Evolutionary conservation across 2,329 filamentous ascomycete genomes (phyloP), one percentile per base, ranked within the genome.

Genomic region (Phaeophleospora eucalypticola): DNA sequence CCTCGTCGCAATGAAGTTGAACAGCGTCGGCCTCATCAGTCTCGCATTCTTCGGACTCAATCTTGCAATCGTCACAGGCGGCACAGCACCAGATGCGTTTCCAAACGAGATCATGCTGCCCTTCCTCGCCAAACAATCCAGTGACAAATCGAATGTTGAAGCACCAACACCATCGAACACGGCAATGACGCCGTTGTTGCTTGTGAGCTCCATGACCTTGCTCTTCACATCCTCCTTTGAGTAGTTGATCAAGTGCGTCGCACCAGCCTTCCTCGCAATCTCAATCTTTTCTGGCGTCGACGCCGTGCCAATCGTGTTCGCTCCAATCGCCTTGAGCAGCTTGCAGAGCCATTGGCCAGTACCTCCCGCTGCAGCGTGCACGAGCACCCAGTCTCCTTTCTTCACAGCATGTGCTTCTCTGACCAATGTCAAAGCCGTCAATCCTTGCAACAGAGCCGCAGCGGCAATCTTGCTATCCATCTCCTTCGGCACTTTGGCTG

Each of bases 101-200:
- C 89, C 89, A 69, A 90, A 94, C 40, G 81, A 84, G 19, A 89
- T 77, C 59, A 95, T 69, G 1, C 76, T 84, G 4, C 89, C 90
- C 72, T 94, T 94, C 53, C 83, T 68, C 57, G 83, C 86, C 44
- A 91, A 76, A 58, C 82, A 79, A 54, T 89, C 81, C 54, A 95
- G 65, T 60, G 84, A 85, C 16, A 80, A 75, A 57, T 95, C 87
- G 70, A 93, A 95, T 0, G 90, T 95, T 40, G 78, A 77, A 71
- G 88, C 88, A 10, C 89, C 90, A 2, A 95, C 87, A 4, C 87
- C 86, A 64, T 95, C 89, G 64, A 89, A 94, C 20, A 95, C 84
- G 8, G 84, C 88, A 53, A 81, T 79, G 2, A 85, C 83, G 6
- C 90, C 90, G 49, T 81, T 71, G 0, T 84, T 84, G 2, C 74